Base-by-base conservation (phyloP, 2,329 filamentous ascomycete genomes). In the Camptophora hylomeconis region DNA sequence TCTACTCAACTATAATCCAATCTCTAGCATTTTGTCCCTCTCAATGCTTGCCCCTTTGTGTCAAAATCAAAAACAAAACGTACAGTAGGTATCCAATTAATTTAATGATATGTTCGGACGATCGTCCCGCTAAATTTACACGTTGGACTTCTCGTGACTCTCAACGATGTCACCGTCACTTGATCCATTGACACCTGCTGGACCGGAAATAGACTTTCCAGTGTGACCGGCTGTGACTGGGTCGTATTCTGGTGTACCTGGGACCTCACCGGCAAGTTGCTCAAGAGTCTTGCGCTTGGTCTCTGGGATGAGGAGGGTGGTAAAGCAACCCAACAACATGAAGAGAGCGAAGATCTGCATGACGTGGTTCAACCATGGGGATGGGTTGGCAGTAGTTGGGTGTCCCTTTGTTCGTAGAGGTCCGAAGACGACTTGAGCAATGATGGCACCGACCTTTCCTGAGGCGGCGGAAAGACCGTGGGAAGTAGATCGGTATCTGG, bases 231-330 rank as follows among this genome's bases (percentile, higher is more conserved):
- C 33, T 15, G 27, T 33, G 8, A 39, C 35, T 12, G 52, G 51
- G 39, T 61, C 59, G 38, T 58, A 64, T 44, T 59, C 53, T 16
- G 56, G 51, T 5, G 58, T 75, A 12, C 72, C 74, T 2, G 71
- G 66, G 3, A 69, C 60, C 50, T 82, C 77, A 7, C 75, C 75
- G 2, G 74, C 67, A 10, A 83, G 56, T 39, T 75, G 68, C 48
- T 83, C 81, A 22, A 89, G 59, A 0, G 79, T 82, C 50, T 72
- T 64, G 1, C 76, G 67, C 57, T 78, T 83, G 0, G 76, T 84
- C 56, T 84, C 80, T 0, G 79, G 79, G 13, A 86, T 73, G n/a
- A 87, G 56, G 3, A 84, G 57, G 1, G 75, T 74, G 3, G 72
- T 71, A 25, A 81, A 53, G 25, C 70, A 67, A 19, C 81, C 81